These are phyloP conservation scores for Platanthera guangdongensis DNA, from an alignment of 106 monocot species.

Conservation along the genomic window DNA sequence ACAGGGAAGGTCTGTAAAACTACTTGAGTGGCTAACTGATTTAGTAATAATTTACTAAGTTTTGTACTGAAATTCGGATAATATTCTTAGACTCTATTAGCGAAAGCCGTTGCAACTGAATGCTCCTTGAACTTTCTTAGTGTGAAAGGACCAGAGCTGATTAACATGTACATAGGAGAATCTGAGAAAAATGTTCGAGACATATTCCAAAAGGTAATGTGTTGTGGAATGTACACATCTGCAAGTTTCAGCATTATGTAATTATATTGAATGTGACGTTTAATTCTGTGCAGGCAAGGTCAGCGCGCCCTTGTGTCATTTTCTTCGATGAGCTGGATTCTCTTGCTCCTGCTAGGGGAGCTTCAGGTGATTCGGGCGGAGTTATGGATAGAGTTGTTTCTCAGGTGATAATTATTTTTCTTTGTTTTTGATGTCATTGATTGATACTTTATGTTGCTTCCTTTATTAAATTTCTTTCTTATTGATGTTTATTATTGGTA, in stretches of 20 bases:
- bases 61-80: background rate
- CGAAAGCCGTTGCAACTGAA: slow-evolving; percentile 97
- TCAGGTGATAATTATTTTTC: slow-evolving; percentile 37
- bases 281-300: slow-evolving; percentile 57
- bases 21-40: background rate
- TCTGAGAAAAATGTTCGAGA: slow-evolving; percentile 98
- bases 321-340: slow-evolving; percentile 99
- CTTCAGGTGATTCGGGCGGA: slow-evolving; percentile 96
- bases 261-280: background rate
- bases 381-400: slow-evolving; percentile 99
- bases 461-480: background rate
- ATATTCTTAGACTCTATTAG: slow-evolving; percentile 65
- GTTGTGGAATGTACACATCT: background rate
- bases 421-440: background rate
- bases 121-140: slow-evolving; percentile 94
- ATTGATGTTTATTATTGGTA: slow-evolving; percentile 15
- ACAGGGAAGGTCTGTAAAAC: slow-evolving; percentile 80
- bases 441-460: background rate
- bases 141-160: slow-evolving; percentile 94
- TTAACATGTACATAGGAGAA: slow-evolving; percentile 99
- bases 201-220: slow-evolving; percentile 87
- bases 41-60: background rate
- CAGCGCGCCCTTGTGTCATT: slow-evolving; percentile 96
- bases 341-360: slow-evolving; percentile 95
- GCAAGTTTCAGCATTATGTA: background rate